Evolutionary conservation across 768 basidiomycete species (phyloP).

Genomic region (Podaxis sp.): DNA sequence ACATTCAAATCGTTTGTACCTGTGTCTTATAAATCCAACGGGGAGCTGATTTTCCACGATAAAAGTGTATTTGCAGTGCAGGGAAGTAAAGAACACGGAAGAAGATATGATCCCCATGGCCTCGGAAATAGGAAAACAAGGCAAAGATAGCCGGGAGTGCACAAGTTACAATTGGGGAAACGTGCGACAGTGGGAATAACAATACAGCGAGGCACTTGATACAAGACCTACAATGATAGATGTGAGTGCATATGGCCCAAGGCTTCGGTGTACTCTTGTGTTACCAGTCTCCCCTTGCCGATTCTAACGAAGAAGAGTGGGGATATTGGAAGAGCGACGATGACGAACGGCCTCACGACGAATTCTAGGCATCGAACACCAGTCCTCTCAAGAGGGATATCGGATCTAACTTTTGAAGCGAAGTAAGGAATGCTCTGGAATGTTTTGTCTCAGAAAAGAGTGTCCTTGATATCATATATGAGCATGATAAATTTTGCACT

Average conservation of each 20-base stretch:
- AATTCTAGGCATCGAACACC: background rate
- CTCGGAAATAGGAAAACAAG: background rate
- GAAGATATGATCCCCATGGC: too few relatives aligned
- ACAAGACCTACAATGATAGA: background rate
- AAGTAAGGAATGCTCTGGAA: background rate
- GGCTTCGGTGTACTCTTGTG: background rate
- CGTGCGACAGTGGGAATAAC: background rate
- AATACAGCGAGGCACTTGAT: background rate
- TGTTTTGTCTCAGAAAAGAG: constrained; percentile 50
- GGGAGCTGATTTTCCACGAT: too few relatives aligned
- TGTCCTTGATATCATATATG: constrained; percentile 47
- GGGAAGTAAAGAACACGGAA: too few relatives aligned
- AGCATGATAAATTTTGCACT: constrained; percentile 14
- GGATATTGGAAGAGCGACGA: too few relatives aligned
- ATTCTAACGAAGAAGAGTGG: background rate
- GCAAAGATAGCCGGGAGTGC: background rate
- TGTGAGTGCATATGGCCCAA: background rate
- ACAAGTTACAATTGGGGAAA: background rate
- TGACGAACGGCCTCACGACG: too few relatives aligned
- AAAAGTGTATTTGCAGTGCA: background rate
- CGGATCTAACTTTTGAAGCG: background rate
- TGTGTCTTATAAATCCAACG: background rate
- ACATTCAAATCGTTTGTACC: background rate
- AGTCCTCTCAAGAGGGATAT: background rate
- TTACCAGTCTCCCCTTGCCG: background rate